Base-by-base conservation (phyloP, 2,329 filamentous ascomycete species). In the Aspergillus tubingensis region DNA sequence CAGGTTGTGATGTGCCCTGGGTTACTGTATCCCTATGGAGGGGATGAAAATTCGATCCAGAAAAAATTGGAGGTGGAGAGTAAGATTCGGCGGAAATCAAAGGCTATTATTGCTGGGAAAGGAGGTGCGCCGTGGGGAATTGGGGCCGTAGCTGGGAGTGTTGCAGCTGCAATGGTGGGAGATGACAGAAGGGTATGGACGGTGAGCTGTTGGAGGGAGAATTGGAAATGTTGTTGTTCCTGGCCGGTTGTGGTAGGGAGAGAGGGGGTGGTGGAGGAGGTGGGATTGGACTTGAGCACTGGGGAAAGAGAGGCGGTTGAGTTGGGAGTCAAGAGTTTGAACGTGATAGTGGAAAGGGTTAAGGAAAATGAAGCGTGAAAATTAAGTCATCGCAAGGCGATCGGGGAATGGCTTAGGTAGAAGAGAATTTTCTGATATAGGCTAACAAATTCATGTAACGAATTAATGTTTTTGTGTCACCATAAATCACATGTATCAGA, bases 81-180 rank as follows among this genome's bases (percentile, higher is more conserved):
- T 7, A 77, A 82, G 47, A 83, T 81, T 56, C 79, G 76, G 44
- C 72, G 78, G n/a, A 81, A 79, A 39, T 79, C 81, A 0, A 76
- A 79, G 8, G 75, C 72, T 11, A 83, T 85, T 62, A 79, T 83
- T 49, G 72, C 76, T 19, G 75, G 77, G 11, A 85, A 85, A 68
- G 82, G 82, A 0, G 78, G 80, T 27, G 85, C 80, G 0, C 76
- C 80, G 0, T 83, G 80, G 63, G 83, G 83, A 10, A 81, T 84
- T 50, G 82, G 78, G 8, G 79, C 80, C 25, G 75, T 82, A 3
- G 76, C 81, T 2, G 74, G 79, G 2, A 78, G 74, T 43, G 80
- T 85, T 57, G 84, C 82, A 70, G 77, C 79, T 58, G 81, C 81
- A 11, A 81, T 85, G 13, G 67, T 84, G 11, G 77, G 77, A 49